Percentiles rank a stretch among this genome's conserved stretches.
phyloP scores from a whole-genome alignment of 1,284 basidiomycete genomes.

The Heterobasidion irregulare region DNA sequence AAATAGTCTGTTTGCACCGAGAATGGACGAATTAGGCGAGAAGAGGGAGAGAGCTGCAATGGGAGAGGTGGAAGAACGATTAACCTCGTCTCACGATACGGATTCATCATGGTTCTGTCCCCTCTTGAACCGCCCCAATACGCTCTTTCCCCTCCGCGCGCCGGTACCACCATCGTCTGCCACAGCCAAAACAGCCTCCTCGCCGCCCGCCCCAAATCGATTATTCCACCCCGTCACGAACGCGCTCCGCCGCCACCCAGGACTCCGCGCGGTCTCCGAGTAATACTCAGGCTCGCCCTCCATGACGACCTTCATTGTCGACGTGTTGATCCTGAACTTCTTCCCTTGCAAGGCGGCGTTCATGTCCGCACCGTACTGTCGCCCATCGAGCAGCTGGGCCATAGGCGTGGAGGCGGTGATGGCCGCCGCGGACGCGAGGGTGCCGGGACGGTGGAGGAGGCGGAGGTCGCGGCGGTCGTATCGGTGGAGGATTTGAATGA shows the following conservation, averaged over 20 bases:
- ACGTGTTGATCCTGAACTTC: constrained; percentile 39
- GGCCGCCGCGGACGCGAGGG: constrained; percentile 45
- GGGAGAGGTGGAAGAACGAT: no score
- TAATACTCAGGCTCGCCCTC: constrained; percentile 37
- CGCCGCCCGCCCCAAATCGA: not conserved
- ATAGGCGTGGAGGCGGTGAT: constrained; percentile 41
- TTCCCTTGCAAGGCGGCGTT: constrained; percentile 28
- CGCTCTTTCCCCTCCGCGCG: not conserved
- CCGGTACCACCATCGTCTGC: not conserved
- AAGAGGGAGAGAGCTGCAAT: no score
- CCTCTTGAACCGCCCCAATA: not conserved
- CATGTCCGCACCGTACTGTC: constrained; percentile 23
- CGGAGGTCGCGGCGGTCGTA: constrained; percentile 31
- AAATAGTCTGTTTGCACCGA: no score
- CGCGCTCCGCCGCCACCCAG: not conserved
- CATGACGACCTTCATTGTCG: constrained; percentile 41
- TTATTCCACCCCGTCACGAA: not conserved
- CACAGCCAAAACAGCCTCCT: not conserved
- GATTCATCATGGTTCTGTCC: no score
- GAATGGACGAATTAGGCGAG: no score
- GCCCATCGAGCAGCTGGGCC: constrained; percentile 28
- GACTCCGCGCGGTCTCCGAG: constrained; percentile 11
- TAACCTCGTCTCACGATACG: no score
- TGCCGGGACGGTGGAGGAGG: constrained; percentile 38
- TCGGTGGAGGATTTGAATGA: constrained; percentile 38